Evolutionary conservation across 805 yeast species (phyloP).

Genomic region (Ogataea polymorpha): DNA sequence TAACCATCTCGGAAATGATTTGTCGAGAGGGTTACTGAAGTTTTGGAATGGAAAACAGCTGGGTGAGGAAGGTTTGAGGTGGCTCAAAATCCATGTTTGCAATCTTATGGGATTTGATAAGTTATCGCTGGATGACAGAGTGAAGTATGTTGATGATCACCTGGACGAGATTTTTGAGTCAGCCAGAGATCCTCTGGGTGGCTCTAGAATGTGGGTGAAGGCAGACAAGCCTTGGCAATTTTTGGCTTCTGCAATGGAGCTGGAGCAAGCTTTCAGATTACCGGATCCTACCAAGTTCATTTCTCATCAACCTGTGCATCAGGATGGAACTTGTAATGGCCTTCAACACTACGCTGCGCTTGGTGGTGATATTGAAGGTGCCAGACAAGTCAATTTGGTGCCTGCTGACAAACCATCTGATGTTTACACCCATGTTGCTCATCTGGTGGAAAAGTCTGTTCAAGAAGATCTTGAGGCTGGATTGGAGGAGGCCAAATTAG

Average conservation of each 20-base stretch:
- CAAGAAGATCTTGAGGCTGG: conserved; percentile 56
- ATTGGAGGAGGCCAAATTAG: conserved; percentile 48
- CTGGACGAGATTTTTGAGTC: conserved; percentile 52
- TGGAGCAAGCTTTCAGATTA: conserved; percentile 56
- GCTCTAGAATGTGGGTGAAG: conserved; percentile 60
- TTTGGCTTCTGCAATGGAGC: conserved; percentile 65
- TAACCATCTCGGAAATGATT: conserved; percentile 76
- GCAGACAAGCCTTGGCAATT: conserved; percentile 89
- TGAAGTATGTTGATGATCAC: conserved; percentile 54
- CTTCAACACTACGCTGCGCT: conserved; percentile 84
- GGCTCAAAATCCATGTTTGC: conserved; percentile 76
- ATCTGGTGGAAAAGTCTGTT: conserved; percentile 54
- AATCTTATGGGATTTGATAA: conserved; percentile 76
- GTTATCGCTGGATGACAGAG: conserved; percentile 62
- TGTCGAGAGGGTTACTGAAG: conserved; percentile 65
- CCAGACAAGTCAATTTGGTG: conserved; percentile 69
- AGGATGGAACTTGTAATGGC: conserved; percentile 87
- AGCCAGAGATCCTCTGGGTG: conserved; percentile 59
- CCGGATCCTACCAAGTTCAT: conserved; percentile 63
- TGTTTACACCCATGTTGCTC: conserved; percentile 70
- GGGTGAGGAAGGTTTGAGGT: conserved; percentile 61
- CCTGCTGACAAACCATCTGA: conserved; percentile 75
- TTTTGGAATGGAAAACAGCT: conserved; percentile 76
- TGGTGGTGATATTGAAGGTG: conserved; percentile 84
- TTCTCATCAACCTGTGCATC: conserved; percentile 77